Evolutionary conservation across 306 rosid genomes (phyloP).

Genomic region (Cucurbita maxima): DNA sequence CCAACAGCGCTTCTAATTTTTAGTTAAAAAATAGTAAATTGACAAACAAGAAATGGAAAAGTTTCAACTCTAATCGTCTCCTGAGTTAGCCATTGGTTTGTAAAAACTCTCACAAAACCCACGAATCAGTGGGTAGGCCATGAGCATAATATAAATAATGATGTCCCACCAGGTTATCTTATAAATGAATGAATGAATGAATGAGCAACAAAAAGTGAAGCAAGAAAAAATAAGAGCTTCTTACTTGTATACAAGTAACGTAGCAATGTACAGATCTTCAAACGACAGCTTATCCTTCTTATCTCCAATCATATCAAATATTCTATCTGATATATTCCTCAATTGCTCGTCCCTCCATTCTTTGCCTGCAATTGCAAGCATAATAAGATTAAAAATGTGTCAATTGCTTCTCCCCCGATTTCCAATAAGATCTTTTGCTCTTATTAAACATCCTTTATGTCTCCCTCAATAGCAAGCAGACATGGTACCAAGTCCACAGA

Average conservation of each 20-base stretch:
- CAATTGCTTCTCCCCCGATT: background rate
- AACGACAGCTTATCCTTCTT: slow-evolving; percentile 29
- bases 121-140: background rate
- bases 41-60: background rate
- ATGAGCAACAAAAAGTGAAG: background rate
- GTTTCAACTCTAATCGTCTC: background rate
- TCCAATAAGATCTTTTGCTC: background rate
- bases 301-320: slow-evolving; percentile 26
- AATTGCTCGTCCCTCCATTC: slow-evolving; percentile 46
- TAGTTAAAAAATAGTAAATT: background rate
- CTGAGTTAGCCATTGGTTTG: background rate
- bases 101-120: background rate
- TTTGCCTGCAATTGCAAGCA: slow-evolving; percentile 39
- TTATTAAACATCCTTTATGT: slow-evolving; percentile 39
- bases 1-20: background rate
- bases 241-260: slow-evolving; percentile 80
- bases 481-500: background rate
- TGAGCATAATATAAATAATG: background rate
- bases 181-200: background rate
- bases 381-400: background rate
- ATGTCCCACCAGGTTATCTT: background rate
- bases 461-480: slow-evolving; percentile 25
- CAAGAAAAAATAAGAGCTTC: slow-evolving; percentile 5
- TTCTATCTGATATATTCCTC: slow-evolving; percentile 44
- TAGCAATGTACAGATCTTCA: slow-evolving; percentile 74